Evolutionary conservation across 1,284 basidiomycete species (phyloP).

Genomic region (Sporisorium exsertum): DNA sequence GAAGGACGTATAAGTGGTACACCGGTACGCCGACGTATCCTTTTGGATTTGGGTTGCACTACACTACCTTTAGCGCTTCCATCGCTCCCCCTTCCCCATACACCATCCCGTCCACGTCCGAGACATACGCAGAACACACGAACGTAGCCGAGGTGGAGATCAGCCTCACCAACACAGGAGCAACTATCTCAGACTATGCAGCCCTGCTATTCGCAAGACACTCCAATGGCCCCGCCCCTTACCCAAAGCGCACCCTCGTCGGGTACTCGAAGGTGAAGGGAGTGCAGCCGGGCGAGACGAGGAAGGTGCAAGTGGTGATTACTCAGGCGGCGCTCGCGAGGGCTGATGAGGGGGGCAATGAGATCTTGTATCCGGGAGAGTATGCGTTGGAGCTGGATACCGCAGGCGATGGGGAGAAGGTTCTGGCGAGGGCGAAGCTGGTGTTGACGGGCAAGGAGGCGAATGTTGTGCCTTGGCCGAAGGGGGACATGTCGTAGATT

Average conservation of each 20-base stretch:
- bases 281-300: slow-evolving; percentile 5
- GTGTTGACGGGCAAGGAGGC: not conserved
- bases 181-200: slow-evolving; percentile 14
- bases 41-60: slow-evolving; percentile 26
- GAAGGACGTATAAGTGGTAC: slow-evolving; percentile 36
- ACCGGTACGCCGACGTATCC: slow-evolving; percentile 14
- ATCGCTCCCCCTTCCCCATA: not conserved
- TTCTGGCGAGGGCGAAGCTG: slow-evolving; percentile 7
- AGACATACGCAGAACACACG: slow-evolving; percentile 12
- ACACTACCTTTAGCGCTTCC: slow-evolving; percentile 9
- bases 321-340: slow-evolving; percentile 26
- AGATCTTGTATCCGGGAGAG: slow-evolving; percentile 22
- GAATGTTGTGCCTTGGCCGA: slow-evolving; percentile 21
- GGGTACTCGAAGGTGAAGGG: slow-evolving; percentile 19
- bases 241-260: slow-evolving; percentile 15
- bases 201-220: slow-evolving; percentile 21
- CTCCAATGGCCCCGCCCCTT: slow-evolving; percentile 19
- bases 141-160: not conserved
- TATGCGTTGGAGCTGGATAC: slow-evolving; percentile 23
- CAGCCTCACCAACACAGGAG: slow-evolving; percentile 11
- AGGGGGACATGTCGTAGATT: slow-evolving; percentile 18
- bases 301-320: slow-evolving; percentile 2
- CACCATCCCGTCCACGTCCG: not conserved
- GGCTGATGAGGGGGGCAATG: slow-evolving; percentile 17
- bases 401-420: not conserved